phyloP scores from a whole-genome alignment of 2,329 filamentous ascomycete species.

The Fusarium poae region DNA sequence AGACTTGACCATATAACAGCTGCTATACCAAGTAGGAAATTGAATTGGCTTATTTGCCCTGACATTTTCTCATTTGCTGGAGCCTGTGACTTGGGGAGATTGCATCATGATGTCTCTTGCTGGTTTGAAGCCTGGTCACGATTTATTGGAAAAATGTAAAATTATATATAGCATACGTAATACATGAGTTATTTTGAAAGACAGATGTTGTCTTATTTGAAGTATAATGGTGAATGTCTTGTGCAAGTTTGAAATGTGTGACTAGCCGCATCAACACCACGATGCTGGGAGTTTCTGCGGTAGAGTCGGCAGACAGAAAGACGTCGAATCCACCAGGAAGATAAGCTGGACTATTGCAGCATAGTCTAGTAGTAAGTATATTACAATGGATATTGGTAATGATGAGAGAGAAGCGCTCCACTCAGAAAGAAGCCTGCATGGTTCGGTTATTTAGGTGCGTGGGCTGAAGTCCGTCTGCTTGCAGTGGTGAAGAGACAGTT shows the following conservation, averaged over 20 bases:
- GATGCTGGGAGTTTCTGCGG: neutral
- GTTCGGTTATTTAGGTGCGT: constrained; percentile 38
- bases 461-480: constrained; percentile 20
- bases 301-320: constrained; percentile 19
- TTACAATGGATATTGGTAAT: constrained; percentile 27
- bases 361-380: constrained; percentile 24
- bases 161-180: neutral
- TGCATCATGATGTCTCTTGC: neutral
- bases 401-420: constrained; percentile 24
- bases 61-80: constrained; percentile 29
- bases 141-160: neutral
- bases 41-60: constrained; percentile 43
- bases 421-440: constrained; percentile 23
- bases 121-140: neutral
- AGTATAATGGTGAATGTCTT: neutral
- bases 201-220: neutral
- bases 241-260: neutral
- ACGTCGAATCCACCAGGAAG: constrained; percentile 27
- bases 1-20: constrained; percentile 25
- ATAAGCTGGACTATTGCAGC: constrained; percentile 18
- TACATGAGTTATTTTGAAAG: neutral
- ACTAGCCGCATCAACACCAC: neutral
- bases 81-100: constrained; percentile 10
- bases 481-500: constrained; percentile 18
- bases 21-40: constrained; percentile 43